A percentile compares a stretch with the other conserved stretches of the same genome.
Conservation (phyloP, 306 rosid species). For the Hippophae gyantsensis region DNA sequence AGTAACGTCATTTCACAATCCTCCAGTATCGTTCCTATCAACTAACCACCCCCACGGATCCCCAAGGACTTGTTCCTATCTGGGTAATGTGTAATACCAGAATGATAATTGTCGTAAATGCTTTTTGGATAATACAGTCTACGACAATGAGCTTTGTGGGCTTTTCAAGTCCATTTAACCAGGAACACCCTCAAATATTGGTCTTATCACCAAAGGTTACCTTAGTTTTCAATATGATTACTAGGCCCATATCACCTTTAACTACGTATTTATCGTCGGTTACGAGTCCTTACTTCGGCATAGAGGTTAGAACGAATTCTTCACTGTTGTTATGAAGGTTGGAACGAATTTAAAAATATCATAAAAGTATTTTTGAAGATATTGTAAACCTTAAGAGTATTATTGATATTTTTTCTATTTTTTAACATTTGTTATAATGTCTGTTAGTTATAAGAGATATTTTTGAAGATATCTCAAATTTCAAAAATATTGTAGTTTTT, state of each 20-base stretch:
- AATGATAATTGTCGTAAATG: conserved; percentile 47
- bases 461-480: no score
- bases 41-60: conserved; percentile 19
- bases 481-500: no score
- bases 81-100: conserved; percentile 38
- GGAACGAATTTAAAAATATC: no score
- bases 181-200: conserved; percentile 39
- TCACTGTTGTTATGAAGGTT: not conserved
- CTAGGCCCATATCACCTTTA: conserved; percentile 33
- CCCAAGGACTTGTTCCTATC: conserved; percentile 43
- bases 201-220: conserved; percentile 37
- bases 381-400: no score
- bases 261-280: conserved; percentile 2
- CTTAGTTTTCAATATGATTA: conserved; percentile 34
- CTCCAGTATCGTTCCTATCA: conserved; percentile 40
- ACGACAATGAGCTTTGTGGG: conserved; percentile 5
- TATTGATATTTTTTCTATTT: no score
- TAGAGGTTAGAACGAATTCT: conserved; percentile 1
- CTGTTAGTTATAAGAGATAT: no score
- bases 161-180: conserved; percentile 14
- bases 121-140: conserved; percentile 59
- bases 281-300: not conserved
- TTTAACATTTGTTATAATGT: no score
- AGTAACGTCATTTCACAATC: conserved; percentile 30
- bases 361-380: no score